A percentile compares a stretch with the other conserved stretches of the same genome.
Conservation (phyloP, 306 rosid genomes). For the Casuarina cunninghamiana region DNA sequence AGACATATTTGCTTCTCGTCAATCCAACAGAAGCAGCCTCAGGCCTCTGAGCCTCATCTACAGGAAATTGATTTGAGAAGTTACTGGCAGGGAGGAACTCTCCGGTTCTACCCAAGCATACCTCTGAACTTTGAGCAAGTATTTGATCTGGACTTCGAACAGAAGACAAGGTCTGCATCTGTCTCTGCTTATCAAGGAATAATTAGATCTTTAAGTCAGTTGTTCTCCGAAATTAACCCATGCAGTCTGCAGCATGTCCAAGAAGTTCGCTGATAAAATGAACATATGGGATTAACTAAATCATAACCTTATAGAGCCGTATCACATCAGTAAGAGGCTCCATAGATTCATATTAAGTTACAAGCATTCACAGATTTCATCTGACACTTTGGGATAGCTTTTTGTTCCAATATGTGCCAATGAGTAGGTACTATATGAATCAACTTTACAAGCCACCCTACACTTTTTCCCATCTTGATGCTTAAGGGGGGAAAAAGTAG, state of each 20-base stretch:
- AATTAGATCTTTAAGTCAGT: conserved; percentile 26
- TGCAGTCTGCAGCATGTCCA: conserved; percentile 20
- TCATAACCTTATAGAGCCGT: not conserved
- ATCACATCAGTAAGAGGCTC: not conserved
- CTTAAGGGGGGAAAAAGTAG: too few species aligned
- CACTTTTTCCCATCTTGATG: too few species aligned
- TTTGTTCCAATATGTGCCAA: too few species aligned
- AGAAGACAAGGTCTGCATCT: conserved; percentile 33
- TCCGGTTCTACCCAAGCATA: conserved; percentile 43
- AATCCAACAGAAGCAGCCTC: conserved; percentile 63
- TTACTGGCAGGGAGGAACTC: conserved; percentile 43
- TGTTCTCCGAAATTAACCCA: conserved; percentile 19
- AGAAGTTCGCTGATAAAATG: conserved; percentile 3
- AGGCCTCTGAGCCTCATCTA: conserved; percentile 62
- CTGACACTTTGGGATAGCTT: too few species aligned
- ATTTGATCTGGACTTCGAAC: conserved; percentile 45
- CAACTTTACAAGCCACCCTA: too few species aligned
- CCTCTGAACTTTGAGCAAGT: conserved; percentile 54
- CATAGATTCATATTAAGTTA: too few species aligned
- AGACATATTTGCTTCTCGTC: conserved; percentile 53
- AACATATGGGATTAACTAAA: not conserved
- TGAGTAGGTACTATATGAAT: too few species aligned
- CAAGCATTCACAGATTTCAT: too few species aligned
- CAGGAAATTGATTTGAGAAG: conserved; percentile 59
- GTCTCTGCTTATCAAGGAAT: conserved; percentile 51